These are phyloP conservation scores for Ettlia oleoabundans DNA, from an alignment of 139 green algal species.

Conservation along the genomic window DNA sequence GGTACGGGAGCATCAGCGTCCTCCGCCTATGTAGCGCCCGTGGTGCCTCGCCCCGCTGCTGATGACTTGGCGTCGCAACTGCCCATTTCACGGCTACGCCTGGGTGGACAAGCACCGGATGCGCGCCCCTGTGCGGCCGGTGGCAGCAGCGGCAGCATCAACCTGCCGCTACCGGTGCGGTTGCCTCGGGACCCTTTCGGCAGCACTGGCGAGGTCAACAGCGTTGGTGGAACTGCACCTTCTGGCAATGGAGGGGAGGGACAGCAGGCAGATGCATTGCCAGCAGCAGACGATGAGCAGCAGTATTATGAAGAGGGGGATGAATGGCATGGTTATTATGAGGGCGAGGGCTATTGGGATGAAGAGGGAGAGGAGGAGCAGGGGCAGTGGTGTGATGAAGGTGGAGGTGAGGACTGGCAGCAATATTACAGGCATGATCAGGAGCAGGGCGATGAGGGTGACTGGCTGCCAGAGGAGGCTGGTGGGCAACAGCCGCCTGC, in stretches of 20 bases:
- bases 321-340: neutral
- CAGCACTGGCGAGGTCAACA: neutral
- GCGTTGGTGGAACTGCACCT: neutral
- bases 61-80: constrained; percentile 30
- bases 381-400: neutral
- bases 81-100: constrained; percentile 44
- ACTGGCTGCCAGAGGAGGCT: constrained; percentile 6
- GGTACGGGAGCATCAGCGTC: neutral
- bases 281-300: neutral
- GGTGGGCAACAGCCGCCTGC: neutral
- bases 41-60: constrained; percentile 7
- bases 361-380: neutral
- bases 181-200: neutral
- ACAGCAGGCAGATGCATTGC: neutral
- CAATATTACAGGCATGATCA: neutral
- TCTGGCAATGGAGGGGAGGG: neutral
- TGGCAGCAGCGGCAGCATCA: neutral
- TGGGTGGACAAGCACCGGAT: constrained; percentile 18
- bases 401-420: no score
- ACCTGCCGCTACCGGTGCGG: constrained; percentile 16
- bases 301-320: neutral
- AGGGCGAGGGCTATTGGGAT: constrained; percentile 6
- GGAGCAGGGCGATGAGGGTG: neutral
- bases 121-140: neutral
- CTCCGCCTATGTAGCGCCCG: neutral